Percentiles rank a stretch among this genome's conserved stretches.
phyloP scores from a whole-genome alignment of 345 rosid species.

The Erucastrum elatum region DNA sequence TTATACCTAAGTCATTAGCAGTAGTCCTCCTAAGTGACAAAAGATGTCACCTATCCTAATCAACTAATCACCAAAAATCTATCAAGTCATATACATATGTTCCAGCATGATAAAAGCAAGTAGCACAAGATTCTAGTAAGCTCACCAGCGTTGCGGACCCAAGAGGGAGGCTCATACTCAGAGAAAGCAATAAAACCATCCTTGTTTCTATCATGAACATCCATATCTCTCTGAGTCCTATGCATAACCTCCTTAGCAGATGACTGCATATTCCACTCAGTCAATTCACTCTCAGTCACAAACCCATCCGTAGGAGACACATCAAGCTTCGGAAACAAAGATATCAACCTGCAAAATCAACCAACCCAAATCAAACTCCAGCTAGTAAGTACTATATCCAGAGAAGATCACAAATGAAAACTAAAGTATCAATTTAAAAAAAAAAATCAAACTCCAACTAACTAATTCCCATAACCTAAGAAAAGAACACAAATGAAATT shows the following conservation, averaged over 20 bases:
- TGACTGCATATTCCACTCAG: constrained; percentile 84
- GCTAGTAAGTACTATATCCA: background rate
- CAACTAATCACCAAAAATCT: background rate
- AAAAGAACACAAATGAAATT: too few species aligned
- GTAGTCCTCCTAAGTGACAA: too few species aligned
- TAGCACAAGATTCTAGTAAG: constrained; percentile 1
- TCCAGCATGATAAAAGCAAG: background rate
- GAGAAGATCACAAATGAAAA: background rate
- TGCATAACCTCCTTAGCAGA: constrained; percentile 72
- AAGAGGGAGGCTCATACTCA: constrained; percentile 89
- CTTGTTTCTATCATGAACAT: constrained; percentile 82
- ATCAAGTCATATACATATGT: background rate
- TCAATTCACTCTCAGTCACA: constrained; percentile 75
- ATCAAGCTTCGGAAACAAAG: constrained; percentile 91
- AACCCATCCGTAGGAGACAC: constrained; percentile 75
- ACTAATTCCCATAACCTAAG: too few species aligned
- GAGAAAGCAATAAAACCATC: constrained; percentile 75
- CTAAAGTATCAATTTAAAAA: background rate
- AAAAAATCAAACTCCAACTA: too few species aligned
- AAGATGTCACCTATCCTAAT: background rate
- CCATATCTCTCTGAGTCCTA: constrained; percentile 84
- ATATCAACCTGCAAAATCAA: constrained; percentile 50
- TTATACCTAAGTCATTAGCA: too few species aligned
- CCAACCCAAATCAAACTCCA: background rate
- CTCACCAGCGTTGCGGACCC: constrained; percentile 77